Evolutionary conservation across 805 yeast genomes (phyloP), one percentile per base, ranked within the genome.

Genomic region (Starmerella vaccinii): DNA sequence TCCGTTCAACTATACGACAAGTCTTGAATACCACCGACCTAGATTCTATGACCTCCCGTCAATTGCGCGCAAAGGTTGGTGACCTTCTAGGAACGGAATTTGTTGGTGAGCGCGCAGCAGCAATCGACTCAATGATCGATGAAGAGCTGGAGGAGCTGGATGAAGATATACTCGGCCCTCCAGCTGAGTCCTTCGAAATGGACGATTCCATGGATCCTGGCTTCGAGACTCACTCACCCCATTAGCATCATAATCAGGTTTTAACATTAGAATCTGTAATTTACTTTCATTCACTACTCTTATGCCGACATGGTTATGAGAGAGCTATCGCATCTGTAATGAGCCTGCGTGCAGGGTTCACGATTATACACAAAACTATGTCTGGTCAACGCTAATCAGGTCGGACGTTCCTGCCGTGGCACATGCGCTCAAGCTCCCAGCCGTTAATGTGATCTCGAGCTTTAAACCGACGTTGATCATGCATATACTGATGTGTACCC

Each of bases 91-190:
- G 67, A 19, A 60, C 65, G 8, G 60, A 60, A 49, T 66, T 66
- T 48, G 46, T 55, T 9, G 62, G 64, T 13, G 64, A 61, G 18
- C 55, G 62, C 40, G 60, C 65, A 4, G 59, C 53, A 3, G 57
- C 58, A 5, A 65, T 67, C 12, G 70, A 67, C 46, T 49, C 49
- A 4, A 56, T 66, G 50, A 65, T 67, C 35, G 71, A 67, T 39
- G 65, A 61, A 18, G 70, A 67, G 53, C 59, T 67, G 4, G 63
- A 57, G 32, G 83, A 66, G 5, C 32, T 58, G 50, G 60, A 53
- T 2, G 53, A 49, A 5, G 47, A 42, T 4, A 3, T 18, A 9
- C 15, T 29, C 12, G 43, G 24, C 6, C 37, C 29, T 1, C 43
- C 49, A 4, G 16, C 23, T 12, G 50, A 49, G 16, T 16, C 43